phyloP scores from a whole-genome alignment of 2,329 filamentous ascomycete genomes.

The Magnaporthiopsis incrustans region DNA sequence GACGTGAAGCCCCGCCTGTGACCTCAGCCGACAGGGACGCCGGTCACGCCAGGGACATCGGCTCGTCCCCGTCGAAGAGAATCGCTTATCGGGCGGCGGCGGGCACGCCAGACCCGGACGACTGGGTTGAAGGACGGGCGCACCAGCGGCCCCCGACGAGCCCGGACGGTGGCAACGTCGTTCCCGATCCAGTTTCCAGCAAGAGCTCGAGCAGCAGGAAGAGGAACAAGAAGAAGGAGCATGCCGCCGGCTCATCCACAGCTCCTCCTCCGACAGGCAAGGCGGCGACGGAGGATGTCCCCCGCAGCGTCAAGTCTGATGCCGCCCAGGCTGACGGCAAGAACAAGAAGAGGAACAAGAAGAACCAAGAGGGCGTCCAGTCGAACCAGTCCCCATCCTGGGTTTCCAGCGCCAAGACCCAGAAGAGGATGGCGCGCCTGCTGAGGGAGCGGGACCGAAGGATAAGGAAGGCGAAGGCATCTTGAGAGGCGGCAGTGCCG shows the following conservation, averaged over 20 bases:
- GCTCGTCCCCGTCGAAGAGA: background rate
- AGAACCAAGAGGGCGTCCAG: too few species aligned
- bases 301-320: background rate
- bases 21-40: too few species aligned
- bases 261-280: too few species aligned
- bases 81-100: background rate
- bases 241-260: too few species aligned
- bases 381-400: too few species aligned
- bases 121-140: background rate
- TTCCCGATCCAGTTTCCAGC: background rate
- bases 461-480: background rate
- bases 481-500: background rate
- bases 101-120: background rate
- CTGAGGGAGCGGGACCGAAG: background rate
- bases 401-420: background rate
- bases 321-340: too few species aligned
- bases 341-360: too few species aligned
- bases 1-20: too few species aligned
- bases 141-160: too few species aligned
- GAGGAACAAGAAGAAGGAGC: background rate
- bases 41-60: too few species aligned
- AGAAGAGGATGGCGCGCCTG: background rate
- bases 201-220: background rate
- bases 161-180: background rate
- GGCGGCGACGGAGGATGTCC: too few species aligned